phyloP scores from a whole-genome alignment of 768 basidiomycete genomes.

The Pisolithus sp. region DNA sequence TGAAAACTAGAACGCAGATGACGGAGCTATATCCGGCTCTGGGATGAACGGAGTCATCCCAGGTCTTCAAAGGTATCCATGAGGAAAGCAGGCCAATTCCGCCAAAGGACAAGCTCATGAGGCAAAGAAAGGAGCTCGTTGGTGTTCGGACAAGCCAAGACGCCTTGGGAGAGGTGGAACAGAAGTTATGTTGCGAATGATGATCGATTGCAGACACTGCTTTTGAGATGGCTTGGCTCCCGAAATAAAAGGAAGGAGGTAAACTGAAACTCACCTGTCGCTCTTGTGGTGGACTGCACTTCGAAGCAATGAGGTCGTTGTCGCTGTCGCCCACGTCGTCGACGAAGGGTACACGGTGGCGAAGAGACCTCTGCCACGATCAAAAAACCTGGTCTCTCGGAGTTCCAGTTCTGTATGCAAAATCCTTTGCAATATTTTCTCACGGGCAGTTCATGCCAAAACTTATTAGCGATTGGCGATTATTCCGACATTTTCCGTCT shows the following conservation, averaged over 20 bases:
- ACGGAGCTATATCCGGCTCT: constrained; percentile 65
- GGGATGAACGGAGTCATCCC: constrained; percentile 43
- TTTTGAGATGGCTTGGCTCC: constrained; percentile 21
- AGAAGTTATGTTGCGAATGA: constrained; percentile 19
- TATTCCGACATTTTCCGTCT: no score
- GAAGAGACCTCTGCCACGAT: no score
- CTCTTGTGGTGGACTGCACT: background rate
- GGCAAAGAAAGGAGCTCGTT: constrained; percentile 44
- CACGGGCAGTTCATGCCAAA: no score
- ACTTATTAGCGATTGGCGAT: no score
- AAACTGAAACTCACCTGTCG: background rate
- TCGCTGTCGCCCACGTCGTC: constrained; percentile 13
- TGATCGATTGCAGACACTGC: constrained; percentile 37
- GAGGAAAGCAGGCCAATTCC: constrained; percentile 56
- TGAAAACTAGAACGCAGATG: constrained; percentile 62
- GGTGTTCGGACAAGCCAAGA: constrained; percentile 30
- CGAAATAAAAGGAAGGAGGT: background rate
- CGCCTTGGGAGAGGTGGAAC: constrained; percentile 29
- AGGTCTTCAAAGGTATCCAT: constrained; percentile 46
- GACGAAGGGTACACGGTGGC: constrained; percentile 6
- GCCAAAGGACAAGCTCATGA: constrained; percentile 63
- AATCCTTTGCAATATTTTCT: no score
- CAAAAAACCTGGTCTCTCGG: no score
- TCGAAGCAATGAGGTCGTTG: background rate
- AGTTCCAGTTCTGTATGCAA: no score